Conservation (phyloP, 495 filamentous ascomycete genomes). For the Aspergillus homomorphus region DNA sequence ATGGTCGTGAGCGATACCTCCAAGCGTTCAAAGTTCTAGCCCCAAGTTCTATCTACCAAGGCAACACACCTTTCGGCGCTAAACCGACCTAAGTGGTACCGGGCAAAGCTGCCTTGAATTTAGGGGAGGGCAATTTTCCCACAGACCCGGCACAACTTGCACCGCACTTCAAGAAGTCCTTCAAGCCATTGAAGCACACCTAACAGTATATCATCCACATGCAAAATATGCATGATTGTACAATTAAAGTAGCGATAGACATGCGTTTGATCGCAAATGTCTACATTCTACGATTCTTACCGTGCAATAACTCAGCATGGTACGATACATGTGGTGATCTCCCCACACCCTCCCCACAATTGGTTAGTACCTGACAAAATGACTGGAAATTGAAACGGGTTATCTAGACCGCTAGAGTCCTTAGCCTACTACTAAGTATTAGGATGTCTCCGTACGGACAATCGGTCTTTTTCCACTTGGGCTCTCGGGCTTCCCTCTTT, state of each 20-base stretch:
- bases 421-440: constrained; percentile 8
- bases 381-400: constrained; percentile 12
- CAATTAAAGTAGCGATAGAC: no score
- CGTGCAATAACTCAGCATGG: background rate
- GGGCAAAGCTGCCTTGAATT: background rate
- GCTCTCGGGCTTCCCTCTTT: constrained; percentile 3
- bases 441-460: background rate
- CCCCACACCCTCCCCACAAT: constrained; percentile 16
- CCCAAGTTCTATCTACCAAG: background rate
- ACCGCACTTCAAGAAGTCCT: background rate
- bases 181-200: background rate
- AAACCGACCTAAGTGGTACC: background rate
- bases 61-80: background rate
- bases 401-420: constrained; percentile 22
- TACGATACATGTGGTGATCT: background rate
- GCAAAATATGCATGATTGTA: background rate
- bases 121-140: background rate
- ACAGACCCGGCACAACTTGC: background rate
- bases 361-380: constrained; percentile 10
- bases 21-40: background rate
- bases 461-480: background rate
- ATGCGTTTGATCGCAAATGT: no score
- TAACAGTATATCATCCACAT: no score
- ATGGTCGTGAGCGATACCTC: background rate
- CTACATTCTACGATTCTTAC: no score